Conservation (phyloP, 208 protist species). For the Leishmania guyanensis region DNA sequence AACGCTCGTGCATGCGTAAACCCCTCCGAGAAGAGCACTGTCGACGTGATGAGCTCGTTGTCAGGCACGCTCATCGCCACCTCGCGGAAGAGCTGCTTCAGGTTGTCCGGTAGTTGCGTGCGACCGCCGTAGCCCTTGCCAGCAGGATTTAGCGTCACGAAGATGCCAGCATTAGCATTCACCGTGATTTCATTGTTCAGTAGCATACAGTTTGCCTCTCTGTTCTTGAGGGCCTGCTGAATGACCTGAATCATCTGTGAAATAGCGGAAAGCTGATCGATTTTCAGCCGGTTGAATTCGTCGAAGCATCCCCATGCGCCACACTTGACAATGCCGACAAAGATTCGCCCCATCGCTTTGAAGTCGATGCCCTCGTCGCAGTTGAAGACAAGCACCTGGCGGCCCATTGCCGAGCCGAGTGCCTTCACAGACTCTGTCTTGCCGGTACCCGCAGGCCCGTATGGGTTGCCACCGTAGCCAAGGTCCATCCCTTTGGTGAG, state of each 20-base stretch:
- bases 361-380: constrained; percentile 96
- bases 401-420: constrained; percentile 90
- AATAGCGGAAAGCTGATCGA: constrained; percentile 94
- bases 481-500: constrained; percentile 97
- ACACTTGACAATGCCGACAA: constrained; percentile 94
- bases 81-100: constrained; percentile 98
- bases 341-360: constrained; percentile 94
- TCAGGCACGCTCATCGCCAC: constrained; percentile 98
- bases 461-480: constrained; percentile 97
- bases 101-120: constrained; percentile 98
- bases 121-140: constrained; percentile 97
- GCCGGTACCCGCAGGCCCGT: constrained; percentile 97
- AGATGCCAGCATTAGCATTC: constrained; percentile 92
- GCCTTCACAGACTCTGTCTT: constrained; percentile 98
- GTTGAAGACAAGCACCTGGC: constrained; percentile 96
- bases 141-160: constrained; percentile 98
- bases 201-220: constrained; percentile 77
- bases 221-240: constrained; percentile 89
- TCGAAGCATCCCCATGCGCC: constrained; percentile 95
- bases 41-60: constrained; percentile 95
- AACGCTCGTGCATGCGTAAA: constrained; percentile 87
- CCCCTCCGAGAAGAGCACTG: constrained; percentile 91
- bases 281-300: constrained; percentile 95
- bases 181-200: constrained; percentile 75
- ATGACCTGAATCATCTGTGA: constrained; percentile 95